A percentile compares a stretch with the other conserved stretches of the same genome.
phyloP scores from a whole-genome alignment of 495 filamentous ascomycete species.

The Letharia columbiana region DNA sequence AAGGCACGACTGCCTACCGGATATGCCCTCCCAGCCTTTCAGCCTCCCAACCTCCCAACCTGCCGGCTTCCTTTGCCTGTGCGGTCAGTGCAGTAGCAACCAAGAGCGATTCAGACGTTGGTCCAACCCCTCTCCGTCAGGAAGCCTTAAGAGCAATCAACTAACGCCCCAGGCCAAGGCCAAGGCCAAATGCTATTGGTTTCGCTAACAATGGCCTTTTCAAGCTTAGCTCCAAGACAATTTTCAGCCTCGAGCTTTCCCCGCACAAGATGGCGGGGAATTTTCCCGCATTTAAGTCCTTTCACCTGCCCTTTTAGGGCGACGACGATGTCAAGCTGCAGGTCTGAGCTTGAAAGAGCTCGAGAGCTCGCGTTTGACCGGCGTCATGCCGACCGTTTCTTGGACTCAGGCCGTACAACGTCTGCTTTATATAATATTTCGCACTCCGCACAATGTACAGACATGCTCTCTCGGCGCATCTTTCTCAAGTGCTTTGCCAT shows the following conservation, averaged over 20 bases:
- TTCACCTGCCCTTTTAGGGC: conserved; percentile 6
- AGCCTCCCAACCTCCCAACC: too few species aligned
- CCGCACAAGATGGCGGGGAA: conserved; percentile 7
- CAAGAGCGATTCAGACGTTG: neutral
- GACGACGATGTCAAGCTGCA: conserved; percentile 1
- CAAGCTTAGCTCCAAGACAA: neutral
- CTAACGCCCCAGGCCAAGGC: neutral
- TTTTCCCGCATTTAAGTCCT: neutral
- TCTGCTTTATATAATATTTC: conserved; percentile 13
- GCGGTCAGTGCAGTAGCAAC: neutral
- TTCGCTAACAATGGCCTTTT: conserved; percentile 8
- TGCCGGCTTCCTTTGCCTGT: neutral
- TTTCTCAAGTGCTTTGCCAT: conserved; percentile 7
- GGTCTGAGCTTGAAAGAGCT: neutral
- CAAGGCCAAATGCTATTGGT: neutral
- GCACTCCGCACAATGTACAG: conserved; percentile 15
- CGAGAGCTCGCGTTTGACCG: conserved; percentile 3
- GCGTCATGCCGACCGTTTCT: conserved; percentile 14
- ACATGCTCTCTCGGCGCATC: conserved; percentile 8
- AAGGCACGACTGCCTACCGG: neutral
- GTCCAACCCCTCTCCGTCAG: neutral
- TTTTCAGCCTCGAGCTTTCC: conserved; percentile 15
- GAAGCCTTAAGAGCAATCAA: neutral
- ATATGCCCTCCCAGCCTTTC: neutral
- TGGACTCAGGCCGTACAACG: neutral